These are phyloP conservation scores for Fusarium sp. DNA, from an alignment of 2,329 filamentous ascomycete species.

Conservation along the genomic window DNA sequence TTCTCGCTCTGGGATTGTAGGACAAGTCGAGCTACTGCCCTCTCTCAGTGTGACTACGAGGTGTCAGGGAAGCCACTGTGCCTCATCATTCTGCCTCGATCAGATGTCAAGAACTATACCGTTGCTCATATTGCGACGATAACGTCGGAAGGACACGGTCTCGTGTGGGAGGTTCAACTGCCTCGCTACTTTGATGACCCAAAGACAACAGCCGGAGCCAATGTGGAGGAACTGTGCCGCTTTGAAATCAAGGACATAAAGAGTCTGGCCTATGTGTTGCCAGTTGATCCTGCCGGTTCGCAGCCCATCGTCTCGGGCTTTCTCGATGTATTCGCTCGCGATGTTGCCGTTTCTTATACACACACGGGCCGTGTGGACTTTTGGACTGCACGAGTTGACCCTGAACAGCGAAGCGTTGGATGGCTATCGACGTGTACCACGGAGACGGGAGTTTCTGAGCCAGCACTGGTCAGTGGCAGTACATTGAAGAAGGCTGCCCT, in stretches of 20 bases:
- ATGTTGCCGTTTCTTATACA: slow-evolving; percentile 88
- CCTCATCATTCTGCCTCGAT: slow-evolving; percentile 75
- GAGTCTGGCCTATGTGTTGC: slow-evolving; percentile 74
- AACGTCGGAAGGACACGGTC: slow-evolving; percentile 78
- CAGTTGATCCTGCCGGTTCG: slow-evolving; percentile 86
- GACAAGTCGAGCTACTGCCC: slow-evolving; percentile 62
- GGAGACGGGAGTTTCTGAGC: slow-evolving; percentile 77
- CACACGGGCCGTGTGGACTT: slow-evolving; percentile 78
- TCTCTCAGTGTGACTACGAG: slow-evolving; percentile 62
- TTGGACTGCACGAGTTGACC: slow-evolving; percentile 82
- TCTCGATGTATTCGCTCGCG: slow-evolving; percentile 84
- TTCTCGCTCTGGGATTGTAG: slow-evolving; percentile 85
- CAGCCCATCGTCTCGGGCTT: slow-evolving; percentile 77
- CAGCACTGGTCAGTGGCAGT: slow-evolving; percentile 83
- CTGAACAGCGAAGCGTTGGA: slow-evolving; percentile 68
- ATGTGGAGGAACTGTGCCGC: slow-evolving; percentile 71
- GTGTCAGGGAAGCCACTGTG: slow-evolving; percentile 79
- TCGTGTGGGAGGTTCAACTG: slow-evolving; percentile 81
- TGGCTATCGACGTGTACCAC: slow-evolving; percentile 86
- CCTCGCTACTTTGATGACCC: slow-evolving; percentile 56
- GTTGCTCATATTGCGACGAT: slow-evolving; percentile 82
- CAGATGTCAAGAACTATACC: slow-evolving; percentile 64
- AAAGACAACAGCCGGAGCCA: slow-evolving; percentile 33
- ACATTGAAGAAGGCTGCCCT: slow-evolving; percentile 88
- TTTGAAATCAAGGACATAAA: slow-evolving; percentile 72